Evolutionary conservation across 2,329 filamentous ascomycete genomes (phyloP).

Genomic region (Stagonosporopsis vannaccii): DNA sequence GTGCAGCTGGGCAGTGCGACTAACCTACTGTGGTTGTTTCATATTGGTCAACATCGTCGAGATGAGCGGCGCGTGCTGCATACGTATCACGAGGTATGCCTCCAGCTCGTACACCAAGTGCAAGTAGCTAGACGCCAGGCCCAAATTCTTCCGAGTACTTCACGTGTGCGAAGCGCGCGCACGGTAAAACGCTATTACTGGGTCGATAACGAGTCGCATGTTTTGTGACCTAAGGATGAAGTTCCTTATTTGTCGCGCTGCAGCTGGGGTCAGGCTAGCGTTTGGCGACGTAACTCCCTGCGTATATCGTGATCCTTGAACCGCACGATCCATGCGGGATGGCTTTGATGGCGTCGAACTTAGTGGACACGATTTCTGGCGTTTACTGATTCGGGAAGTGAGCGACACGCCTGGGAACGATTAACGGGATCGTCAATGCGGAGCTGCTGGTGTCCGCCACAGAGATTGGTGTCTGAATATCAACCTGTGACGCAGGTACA

Average conservation of each 20-base stretch:
- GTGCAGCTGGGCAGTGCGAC: conserved; percentile 8
- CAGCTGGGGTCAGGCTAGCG: conserved; percentile 20
- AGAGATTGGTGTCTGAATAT: conserved; percentile 30
- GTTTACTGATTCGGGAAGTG: conserved; percentile 36
- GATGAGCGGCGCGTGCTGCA: conserved; percentile 1
- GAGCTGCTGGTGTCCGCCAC: conserved; percentile 41
- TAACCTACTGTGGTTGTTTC: background rate
- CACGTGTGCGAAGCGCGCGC: conserved; percentile 29
- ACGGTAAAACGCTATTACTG: conserved; percentile 18
- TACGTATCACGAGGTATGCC: conserved; percentile 10
- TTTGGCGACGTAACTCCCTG: conserved; percentile 32
- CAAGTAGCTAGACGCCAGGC: conserved; percentile 8
- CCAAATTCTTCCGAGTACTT: background rate
- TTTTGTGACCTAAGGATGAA: conserved; percentile 10
- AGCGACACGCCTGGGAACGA: conserved; percentile 34
- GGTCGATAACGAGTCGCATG: conserved; percentile 9
- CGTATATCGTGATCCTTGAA: conserved; percentile 34
- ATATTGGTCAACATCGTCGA: conserved; percentile 4
- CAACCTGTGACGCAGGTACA: conserved; percentile 43
- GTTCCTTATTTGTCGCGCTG: conserved; percentile 18
- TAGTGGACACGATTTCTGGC: conserved; percentile 41
- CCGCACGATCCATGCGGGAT: conserved; percentile 44
- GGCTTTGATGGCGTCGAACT: conserved; percentile 43
- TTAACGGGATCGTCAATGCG: conserved; percentile 39
- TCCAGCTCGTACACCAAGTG: conserved; percentile 9